Conservation (phyloP, 2,329 filamentous ascomycete genomes). For the Allantophomopsis cytisporea region DNA sequence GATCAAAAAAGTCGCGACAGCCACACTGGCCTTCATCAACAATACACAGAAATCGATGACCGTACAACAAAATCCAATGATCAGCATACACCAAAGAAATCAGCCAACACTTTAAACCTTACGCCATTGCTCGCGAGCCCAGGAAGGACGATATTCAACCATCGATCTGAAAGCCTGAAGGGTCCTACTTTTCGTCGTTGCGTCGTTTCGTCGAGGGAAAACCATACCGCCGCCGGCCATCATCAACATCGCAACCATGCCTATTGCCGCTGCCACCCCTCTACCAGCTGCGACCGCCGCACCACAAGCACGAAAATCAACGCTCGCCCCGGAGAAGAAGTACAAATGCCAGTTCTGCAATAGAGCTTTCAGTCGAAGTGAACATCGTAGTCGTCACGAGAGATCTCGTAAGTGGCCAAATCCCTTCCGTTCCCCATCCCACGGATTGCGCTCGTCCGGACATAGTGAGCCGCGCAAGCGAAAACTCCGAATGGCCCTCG, state of each 20-base stretch:
- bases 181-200: background rate
- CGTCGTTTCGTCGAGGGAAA: no score
- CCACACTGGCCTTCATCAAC: conserved; percentile 17
- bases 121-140: conserved; percentile 28
- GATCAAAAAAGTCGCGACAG: background rate
- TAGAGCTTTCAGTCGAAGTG: conserved; percentile 91
- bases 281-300: conserved; percentile 50
- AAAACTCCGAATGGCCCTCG: no score
- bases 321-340: conserved; percentile 81
- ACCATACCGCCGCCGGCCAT: background rate
- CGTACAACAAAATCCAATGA: conserved; percentile 37
- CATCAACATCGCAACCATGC: conserved; percentile 40
- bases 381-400: conserved; percentile 94
- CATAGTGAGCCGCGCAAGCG: no score
- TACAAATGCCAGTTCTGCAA: conserved; percentile 99
- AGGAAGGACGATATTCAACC: conserved; percentile 20
- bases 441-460: no score
- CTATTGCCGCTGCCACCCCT: conserved; percentile 55
- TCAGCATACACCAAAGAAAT: conserved; percentile 32
- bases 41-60: conserved; percentile 37
- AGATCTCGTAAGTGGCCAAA: conserved; percentile 83
- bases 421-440: conserved; percentile 4
- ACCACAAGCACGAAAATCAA: conserved; percentile 61
- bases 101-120: conserved; percentile 55
- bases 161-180: conserved; percentile 17